Conservation (phyloP, 2,329 filamentous ascomycete species). For the Ophiostoma sp. region DNA sequence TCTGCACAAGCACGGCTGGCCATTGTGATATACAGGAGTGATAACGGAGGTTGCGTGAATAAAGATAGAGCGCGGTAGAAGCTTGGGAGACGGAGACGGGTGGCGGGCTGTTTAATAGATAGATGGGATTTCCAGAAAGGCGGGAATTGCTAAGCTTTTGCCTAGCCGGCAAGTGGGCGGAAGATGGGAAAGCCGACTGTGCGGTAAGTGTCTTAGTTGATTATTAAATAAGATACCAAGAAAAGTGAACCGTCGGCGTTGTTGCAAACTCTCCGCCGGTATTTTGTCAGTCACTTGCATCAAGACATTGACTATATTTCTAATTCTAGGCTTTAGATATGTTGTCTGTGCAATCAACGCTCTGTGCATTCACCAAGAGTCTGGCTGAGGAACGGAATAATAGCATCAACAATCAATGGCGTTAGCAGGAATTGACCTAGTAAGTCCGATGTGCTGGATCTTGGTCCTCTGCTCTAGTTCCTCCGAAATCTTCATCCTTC, state of each 20-base stretch:
- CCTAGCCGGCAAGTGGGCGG: neutral
- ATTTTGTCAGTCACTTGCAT: no score
- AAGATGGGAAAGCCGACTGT: neutral
- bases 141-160: neutral
- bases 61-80: neutral
- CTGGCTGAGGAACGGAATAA: no score
- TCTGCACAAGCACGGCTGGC: slow-evolving; percentile 31
- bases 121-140: no score
- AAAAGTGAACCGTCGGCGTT: no score
- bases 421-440: neutral
- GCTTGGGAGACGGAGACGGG: neutral
- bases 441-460: neutral
- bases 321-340: no score
- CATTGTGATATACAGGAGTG: slow-evolving; percentile 20
- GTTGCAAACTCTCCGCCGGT: no score
- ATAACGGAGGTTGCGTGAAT: neutral
- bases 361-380: no score
- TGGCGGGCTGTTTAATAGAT: neutral
- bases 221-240: no score
- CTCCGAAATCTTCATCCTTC: neutral
- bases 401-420: neutral
- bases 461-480: neutral
- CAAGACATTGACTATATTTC: no score
- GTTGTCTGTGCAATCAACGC: no score
- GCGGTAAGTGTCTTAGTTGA: neutral